Base-by-base conservation (phyloP, 2,329 filamentous ascomycete genomes). In the Lithohypha guttulata region DNA sequence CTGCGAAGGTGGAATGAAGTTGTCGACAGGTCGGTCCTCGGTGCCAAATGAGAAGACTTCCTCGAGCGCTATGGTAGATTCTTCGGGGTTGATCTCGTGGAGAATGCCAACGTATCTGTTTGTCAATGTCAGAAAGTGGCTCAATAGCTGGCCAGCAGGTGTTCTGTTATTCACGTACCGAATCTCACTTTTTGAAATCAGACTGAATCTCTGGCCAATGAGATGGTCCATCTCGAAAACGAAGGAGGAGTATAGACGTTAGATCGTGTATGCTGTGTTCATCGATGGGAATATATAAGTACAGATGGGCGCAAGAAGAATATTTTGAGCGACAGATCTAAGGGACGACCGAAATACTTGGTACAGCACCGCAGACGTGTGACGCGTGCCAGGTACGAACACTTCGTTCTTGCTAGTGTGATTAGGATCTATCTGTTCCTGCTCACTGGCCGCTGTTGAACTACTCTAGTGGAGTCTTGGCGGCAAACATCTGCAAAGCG, bases 171-270 rank as follows among this genome's bases (percentile, higher is more conserved):
- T 14, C 21, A 13, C 27, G 42, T 73, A 94, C 84, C 87, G 84
- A 66, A 95, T 94, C 67, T 94, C 86, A 64, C 85, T 94, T 71
- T 89, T 93, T 46, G 87, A 95, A 65, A 95, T 91, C 67, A 95
- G 77, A 47, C 86, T 94, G 71, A 95, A 95, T 61, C 83, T 81
- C 65, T 87, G 84, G 66, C 64, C 64, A 56, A 66, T 67, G 51
- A 67, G 58, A 54, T 66, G 63, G 55, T 67, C 66, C 64, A 67
- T 66, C 50, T 49, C 42, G 44, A 49, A 44, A 45, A 46, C 48
- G 49, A 50, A 36, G 40, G 44, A 48, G 46, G 45, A 52, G 45
- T 44, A 41, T 48, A 42, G 45, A 45, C 45, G 43, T 41, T 41
- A 40, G 46, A 52, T 44, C 47, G 42, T 45, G 42, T 41, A 47